These are phyloP conservation scores for Paratinospora sagittata DNA, from an alignment of 164 flowering plant species.

Conservation along the genomic window DNA sequence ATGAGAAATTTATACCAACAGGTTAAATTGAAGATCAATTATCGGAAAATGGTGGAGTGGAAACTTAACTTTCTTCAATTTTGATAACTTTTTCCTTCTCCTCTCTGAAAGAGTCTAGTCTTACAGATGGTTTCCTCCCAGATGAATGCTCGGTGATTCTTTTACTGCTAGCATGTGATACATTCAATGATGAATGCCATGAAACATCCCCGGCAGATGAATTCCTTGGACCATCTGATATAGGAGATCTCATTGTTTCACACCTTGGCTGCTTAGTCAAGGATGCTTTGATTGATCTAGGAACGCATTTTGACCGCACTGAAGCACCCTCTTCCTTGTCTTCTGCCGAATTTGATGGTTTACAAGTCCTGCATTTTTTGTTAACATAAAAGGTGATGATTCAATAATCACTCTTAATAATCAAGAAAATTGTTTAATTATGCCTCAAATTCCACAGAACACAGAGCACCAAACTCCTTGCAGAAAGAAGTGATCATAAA, in stretches of 20 bases:
- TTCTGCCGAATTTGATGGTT: constrained; percentile 34
- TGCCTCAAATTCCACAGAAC: too few relatives aligned
- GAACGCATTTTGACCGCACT: constrained; percentile 69
- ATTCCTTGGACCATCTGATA: constrained; percentile 58
- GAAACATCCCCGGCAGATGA: constrained; percentile 49
- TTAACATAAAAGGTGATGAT: background rate
- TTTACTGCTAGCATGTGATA: constrained; percentile 48
- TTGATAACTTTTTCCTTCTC: constrained; percentile 53
- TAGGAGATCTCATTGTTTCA: constrained; percentile 76
- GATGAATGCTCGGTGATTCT: constrained; percentile 45
- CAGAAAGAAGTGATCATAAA: background rate
- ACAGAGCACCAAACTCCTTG: background rate
- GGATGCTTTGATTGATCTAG: constrained; percentile 58
- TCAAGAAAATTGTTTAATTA: too few relatives aligned
- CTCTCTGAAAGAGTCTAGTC: constrained; percentile 52
- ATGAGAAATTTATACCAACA: background rate
- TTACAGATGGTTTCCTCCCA: constrained; percentile 34
- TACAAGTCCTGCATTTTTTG: constrained; percentile 41
- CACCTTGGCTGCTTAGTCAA: constrained; percentile 53
- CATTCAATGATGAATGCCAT: constrained; percentile 14
- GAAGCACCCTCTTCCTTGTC: constrained; percentile 46
- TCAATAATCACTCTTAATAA: too few relatives aligned
- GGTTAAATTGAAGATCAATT: background rate
- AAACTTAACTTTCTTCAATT: constrained; percentile 92
- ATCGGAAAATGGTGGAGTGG: constrained; percentile 2